Base-by-base conservation (phyloP, 306 rosid species). In the Prunus armeniaca region DNA sequence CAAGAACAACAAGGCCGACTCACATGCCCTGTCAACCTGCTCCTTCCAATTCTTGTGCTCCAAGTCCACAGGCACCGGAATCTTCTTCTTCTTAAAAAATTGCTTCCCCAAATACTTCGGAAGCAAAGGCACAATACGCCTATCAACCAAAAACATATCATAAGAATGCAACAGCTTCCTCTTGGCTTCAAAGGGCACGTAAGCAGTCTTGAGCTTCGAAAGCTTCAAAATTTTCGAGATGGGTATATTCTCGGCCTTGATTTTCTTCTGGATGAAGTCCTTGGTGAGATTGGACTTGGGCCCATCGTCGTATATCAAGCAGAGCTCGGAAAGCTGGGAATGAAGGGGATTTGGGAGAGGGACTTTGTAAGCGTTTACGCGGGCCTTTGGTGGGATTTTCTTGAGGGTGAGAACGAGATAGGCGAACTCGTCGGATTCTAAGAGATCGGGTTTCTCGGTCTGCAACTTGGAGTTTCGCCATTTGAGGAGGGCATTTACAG, bases 61-160 rank as follows among this genome's bases (percentile, higher is more conserved):
- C 88, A 95, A 64, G 65, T 95, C 87, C 73, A 95, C 52, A 5
- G 91, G 90, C 81, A 95, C 92, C 3, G 97, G 98, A 67, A 92
- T 45, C 89, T 88, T 95, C 85, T 84, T 82, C 86, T 86, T 95
- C 91, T 92, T 90, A 64, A 80, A 92, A 34, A 95, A 95, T 1
- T 84, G 76, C 75, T 95, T 95, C 76, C 97, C 98, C 28, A 95
- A 32, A 6, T 82, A 38, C 62, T 83, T 43, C 12, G 93, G 93
- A 17, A 95, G 57, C 25, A 89, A 60, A 0, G 90, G 92, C 1
- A 89, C 73, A 2, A 90, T 69, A 52, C 86, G 62, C 82, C 81
- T 87, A 41, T 95, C 98, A 0, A 93, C 90, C 13, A 94, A 80
- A 58, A 92, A 92, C 79, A 90, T 14, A 30, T 89, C 84, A 25